Evolutionary conservation across 1,284 basidiomycete species (phyloP), one percentile per base, ranked within the genome.

Genomic region (Somion occarium): DNA sequence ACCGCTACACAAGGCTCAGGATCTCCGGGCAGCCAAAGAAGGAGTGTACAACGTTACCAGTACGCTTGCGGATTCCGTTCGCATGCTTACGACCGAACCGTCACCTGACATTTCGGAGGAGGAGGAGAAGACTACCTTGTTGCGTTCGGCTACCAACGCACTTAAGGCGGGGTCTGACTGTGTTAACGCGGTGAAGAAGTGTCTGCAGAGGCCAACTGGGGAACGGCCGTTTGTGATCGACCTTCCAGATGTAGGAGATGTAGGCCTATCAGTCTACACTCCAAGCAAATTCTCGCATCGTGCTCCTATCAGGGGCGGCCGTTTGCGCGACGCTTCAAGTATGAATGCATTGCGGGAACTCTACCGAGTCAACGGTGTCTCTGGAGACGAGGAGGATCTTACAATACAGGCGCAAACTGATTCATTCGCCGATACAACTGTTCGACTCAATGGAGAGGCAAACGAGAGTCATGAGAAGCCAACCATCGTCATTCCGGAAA

Each of bases 161-260:
- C 73, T 96, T 54, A 88, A 92, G 60, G 84, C 89, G 20, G 92
- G 90, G 24, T 85, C 88, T n/a, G 92, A 95, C 57, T 95, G 93
- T 65, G 86, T 92, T 26, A 79, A 84, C 5, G 81, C 91, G 7
- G 87, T 95, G 53, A 91, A 88, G 66, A 77, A 85, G 51, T 91
- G 88, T 64, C 67, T 92, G 50, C 83, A 75, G 59, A 75, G 85
- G 41, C 25, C 82, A 4, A 67, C 74, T 13, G 77, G 78, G 38
- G 82, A 84, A 56, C 72, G 75, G 27, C 76, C 82, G 15, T 83
- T 88, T 59, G 68, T 88, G 50, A 75, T 91, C 59, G 73, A 82
- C 51, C 66, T 86, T 27, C 85, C 85, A 3, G 69, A 64, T 44
- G 66, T 68, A 25, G 73, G 71, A 15, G 75, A 78, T 44, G 65